Percentiles rank a stretch among this genome's conserved stretches.
Conservation (phyloP, 305 asterid species). For the Vinca major region DNA sequence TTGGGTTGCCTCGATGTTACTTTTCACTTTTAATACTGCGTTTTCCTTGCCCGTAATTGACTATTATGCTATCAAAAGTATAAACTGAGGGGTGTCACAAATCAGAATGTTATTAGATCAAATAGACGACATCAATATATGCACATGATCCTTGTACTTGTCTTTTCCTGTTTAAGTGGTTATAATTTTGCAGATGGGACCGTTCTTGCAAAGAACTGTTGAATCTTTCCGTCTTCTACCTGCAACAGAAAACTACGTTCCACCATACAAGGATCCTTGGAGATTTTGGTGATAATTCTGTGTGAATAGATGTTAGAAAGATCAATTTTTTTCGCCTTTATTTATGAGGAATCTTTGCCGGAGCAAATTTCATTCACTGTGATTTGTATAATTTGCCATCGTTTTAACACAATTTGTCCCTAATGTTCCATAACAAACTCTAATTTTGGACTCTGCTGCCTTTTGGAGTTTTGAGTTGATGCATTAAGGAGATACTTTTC, state of each 20-base stretch:
- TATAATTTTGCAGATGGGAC: conserved; percentile 64
- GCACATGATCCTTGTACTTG: neutral
- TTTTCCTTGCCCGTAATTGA: neutral
- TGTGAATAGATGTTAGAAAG: too few relatives aligned
- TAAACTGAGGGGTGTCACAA: too few relatives aligned
- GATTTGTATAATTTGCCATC: neutral
- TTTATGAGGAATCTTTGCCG: neutral
- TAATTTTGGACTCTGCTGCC: too few relatives aligned
- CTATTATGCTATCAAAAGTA: too few relatives aligned
- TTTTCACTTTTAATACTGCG: neutral
- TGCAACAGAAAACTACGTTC: conserved; percentile 85
- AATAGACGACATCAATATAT: too few relatives aligned
- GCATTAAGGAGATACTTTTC: neutral
- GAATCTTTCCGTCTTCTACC: conserved; percentile 73
- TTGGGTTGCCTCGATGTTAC: neutral
- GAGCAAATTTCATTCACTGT: neutral
- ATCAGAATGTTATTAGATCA: too few relatives aligned
- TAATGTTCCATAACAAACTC: too few relatives aligned
- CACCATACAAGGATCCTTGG: conserved; percentile 93
- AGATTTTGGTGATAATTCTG: conserved; percentile 61
- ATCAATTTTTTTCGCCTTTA: too few relatives aligned
- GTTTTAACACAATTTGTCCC: too few relatives aligned
- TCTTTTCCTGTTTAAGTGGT: neutral
- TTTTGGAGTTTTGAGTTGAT: neutral
- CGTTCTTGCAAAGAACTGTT: conserved; percentile 49